Evolutionary conservation across 768 basidiomycete species (phyloP), one percentile per base, ranked within the genome.

Genomic region (Termitomyces sp.): DNA sequence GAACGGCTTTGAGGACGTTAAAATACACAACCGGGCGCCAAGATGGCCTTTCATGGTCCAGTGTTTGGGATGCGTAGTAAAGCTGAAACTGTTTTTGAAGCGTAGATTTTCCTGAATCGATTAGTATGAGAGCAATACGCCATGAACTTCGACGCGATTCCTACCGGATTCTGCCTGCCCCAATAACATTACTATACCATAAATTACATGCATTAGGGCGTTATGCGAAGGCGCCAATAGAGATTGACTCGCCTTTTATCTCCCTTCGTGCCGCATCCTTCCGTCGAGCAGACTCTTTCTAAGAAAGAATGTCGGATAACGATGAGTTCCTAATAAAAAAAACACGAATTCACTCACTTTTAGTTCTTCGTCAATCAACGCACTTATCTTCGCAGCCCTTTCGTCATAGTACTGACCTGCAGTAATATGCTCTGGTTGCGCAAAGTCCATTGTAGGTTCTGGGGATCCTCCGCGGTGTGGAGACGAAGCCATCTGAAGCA

Each of bases 1-100:
- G 86, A 20, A 92, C 76, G 54, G 90, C 91, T 69, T 86, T 88
- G 79, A 94, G 84, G 65, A 93, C 79, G 75, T 94, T 94, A 78
- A 90, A 88, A 74, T 90, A 91, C 35, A 94, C 87, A 35, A 92
- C 86, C 3, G 89, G 85, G 20, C 85, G 82, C 92, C 92, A 94
- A 4, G 84, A 85, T 0, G 86, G 82, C 24, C 89, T 85, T 74
- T 90, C 88, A 55, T 79, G 75, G 48, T 92, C 89, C 39, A 93
- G 82, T 0, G 86, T 77, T 60, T 83, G 79, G 3, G 89, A 86
- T 8, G 90, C 86, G 67, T 92, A 91, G 74, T 86, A 88, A 0
- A 92, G 79, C 68, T 93, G 90, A 68, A 93, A 91, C 71, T 93
- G 91, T 68, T 92, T 92, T 68, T 89, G 89, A 13, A 93, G 79